These are phyloP conservation scores for Solanum tarijense DNA, from an alignment of 257 asterid genomes.

Conservation along the genomic window DNA sequence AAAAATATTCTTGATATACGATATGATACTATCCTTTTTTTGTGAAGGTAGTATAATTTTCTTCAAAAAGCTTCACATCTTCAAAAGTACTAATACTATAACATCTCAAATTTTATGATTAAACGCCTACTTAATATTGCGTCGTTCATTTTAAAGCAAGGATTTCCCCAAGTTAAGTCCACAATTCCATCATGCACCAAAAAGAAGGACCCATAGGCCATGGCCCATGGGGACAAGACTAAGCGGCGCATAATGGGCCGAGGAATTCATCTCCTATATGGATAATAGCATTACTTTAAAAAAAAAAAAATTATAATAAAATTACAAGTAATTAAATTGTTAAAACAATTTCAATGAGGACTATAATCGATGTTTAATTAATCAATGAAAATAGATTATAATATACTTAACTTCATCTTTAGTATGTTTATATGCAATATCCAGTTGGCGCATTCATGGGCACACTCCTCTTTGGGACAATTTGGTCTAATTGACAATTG, in stretches of 20 bases:
- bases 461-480: not conserved
- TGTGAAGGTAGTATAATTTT: not conserved
- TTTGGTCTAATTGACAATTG: too few species aligned
- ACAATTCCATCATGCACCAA: not conserved
- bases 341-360: not conserved
- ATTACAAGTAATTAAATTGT: not conserved
- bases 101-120: not conserved
- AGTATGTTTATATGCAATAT: not conserved
- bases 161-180: not conserved
- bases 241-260: constrained; percentile 29
- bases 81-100: not conserved
- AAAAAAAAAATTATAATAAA: not conserved
- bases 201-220: constrained; percentile 22
- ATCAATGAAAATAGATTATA: not conserved
- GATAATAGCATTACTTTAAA: not conserved
- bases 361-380: not conserved
- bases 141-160: not conserved
- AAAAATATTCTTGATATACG: not conserved
- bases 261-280: constrained; percentile 15
- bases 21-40: not conserved
- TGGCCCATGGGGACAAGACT: constrained; percentile 6
- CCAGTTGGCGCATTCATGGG: not conserved
- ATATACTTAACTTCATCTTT: not conserved
- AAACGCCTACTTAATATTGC: not conserved
- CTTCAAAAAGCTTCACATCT: not conserved